These are phyloP conservation scores for Circinella umbellata DNA, from an alignment of 371 early-diverging fungal species.

Conservation along the genomic window DNA sequence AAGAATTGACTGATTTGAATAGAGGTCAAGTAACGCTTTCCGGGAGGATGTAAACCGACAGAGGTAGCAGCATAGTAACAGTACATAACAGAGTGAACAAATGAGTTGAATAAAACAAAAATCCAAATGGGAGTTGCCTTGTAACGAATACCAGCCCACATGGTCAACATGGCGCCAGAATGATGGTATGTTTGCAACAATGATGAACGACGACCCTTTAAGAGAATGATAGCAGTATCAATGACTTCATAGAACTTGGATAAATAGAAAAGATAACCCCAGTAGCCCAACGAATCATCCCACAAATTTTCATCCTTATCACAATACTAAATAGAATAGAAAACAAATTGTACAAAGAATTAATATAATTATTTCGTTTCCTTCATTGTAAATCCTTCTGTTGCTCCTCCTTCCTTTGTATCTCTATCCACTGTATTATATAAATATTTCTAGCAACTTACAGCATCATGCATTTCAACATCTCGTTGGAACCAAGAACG, in stretches of 20 bases:
- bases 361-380: background rate
- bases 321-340: slow-evolving; percentile 56
- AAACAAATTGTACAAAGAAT: background rate
- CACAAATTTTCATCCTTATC: slow-evolving; percentile 69
- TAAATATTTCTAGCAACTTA: slow-evolving; percentile 37
- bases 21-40: slow-evolving; percentile 83
- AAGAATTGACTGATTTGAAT: slow-evolving; percentile 92
- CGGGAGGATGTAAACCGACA: slow-evolving; percentile 78
- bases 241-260: slow-evolving; percentile 89
- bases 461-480: slow-evolving; percentile 43
- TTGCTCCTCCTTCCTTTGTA: background rate
- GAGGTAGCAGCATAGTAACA: slow-evolving; percentile 83
- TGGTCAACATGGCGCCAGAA: slow-evolving; percentile 79
- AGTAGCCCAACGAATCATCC: slow-evolving; percentile 73
- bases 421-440: no score
- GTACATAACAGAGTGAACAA: slow-evolving; percentile 94
- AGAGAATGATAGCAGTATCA: slow-evolving; percentile 83
- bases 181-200: slow-evolving; percentile 91
- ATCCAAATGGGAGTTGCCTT: slow-evolving; percentile 82
- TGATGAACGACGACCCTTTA: slow-evolving; percentile 80
- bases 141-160: slow-evolving; percentile 75
- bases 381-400: background rate
- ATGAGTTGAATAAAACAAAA: slow-evolving; percentile 88
- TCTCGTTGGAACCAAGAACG: slow-evolving; percentile 46
- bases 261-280: slow-evolving; percentile 84